These are phyloP conservation scores for Barnettozyma populi DNA, from an alignment of 805 yeast species.

Conservation along the genomic window DNA sequence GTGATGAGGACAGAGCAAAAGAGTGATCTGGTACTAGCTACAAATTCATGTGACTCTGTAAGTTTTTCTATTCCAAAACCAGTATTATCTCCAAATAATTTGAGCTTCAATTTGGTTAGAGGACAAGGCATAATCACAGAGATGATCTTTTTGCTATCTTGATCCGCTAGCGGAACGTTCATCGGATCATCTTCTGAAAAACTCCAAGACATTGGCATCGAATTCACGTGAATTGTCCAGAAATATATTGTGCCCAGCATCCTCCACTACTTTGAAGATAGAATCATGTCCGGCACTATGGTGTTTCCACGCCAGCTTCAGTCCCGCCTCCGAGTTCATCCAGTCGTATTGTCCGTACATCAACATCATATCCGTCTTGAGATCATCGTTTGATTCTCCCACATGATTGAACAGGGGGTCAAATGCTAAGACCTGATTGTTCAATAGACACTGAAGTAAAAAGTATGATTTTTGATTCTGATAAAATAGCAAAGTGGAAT, in stretches of 20 bases:
- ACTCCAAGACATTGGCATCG: slow-evolving; percentile 38
- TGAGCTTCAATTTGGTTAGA: too few species aligned
- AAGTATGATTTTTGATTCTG: slow-evolving; percentile 19
- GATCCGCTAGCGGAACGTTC: not conserved
- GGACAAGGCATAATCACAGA: too few species aligned
- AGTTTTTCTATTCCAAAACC: too few species aligned
- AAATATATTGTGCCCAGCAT: slow-evolving; percentile 75
- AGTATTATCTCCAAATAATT: too few species aligned
- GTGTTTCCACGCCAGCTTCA: slow-evolving; percentile 19
- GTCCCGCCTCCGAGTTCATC: slow-evolving; percentile 60
- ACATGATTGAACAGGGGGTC: slow-evolving; percentile 63
- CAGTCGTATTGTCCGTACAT: slow-evolving; percentile 69
- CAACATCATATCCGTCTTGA: slow-evolving; percentile 28
- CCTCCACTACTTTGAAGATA: slow-evolving; percentile 30
- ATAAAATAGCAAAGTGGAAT: slow-evolving; percentile 19
- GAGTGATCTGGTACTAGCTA: too few species aligned
- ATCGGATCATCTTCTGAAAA: slow-evolving; percentile 14
- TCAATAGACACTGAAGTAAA: slow-evolving; percentile 15
- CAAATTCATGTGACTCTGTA: too few species aligned
- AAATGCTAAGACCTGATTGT: slow-evolving; percentile 43
- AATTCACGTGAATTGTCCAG: slow-evolving; percentile 58
- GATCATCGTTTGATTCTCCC: slow-evolving; percentile 13
- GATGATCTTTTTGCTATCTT: too few species aligned
- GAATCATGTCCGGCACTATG: slow-evolving; percentile 1
- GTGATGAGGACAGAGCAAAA: too few species aligned